These are phyloP conservation scores for Paracoccidioides lutzii DNA, from an alignment of 2,329 filamentous ascomycete genomes.

Conservation along the genomic window DNA sequence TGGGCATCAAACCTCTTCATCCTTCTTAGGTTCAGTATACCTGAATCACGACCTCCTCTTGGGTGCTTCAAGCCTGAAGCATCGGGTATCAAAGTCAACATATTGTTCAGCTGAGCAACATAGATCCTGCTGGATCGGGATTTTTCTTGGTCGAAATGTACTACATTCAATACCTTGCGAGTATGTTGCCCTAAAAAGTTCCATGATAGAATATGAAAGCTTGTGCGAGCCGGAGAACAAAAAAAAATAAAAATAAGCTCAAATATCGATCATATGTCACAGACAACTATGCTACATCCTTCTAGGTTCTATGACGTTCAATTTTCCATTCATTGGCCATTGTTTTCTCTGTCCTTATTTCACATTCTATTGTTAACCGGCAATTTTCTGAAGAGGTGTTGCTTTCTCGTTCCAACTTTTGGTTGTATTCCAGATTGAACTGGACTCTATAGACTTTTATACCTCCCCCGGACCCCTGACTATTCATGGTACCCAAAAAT, in stretches of 20 bases:
- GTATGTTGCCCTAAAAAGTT: constrained; percentile 42
- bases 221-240: neutral
- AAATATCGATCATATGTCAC: neutral
- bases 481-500: neutral
- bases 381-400: neutral
- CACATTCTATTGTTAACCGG: neutral
- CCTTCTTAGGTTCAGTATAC: constrained; percentile 7
- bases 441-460: neutral
- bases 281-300: neutral
- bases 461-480: constrained; percentile 2
- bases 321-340: neutral
- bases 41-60: constrained; percentile 10
- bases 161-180: constrained; percentile 55
- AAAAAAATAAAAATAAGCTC: neutral
- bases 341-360: neutral
- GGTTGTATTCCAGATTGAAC: neutral
- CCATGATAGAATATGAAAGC: constrained; percentile 1
- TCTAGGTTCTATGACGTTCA: too few relatives aligned
- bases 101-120: constrained; percentile 10
- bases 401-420: neutral
- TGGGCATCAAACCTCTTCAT: constrained; percentile 16
- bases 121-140: constrained; percentile 13
- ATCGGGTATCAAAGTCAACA: constrained; percentile 6
- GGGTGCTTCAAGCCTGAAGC: constrained; percentile 4
- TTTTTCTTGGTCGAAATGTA: constrained; percentile 25